phyloP scores from a whole-genome alignment of 2,329 filamentous ascomycete species.

The Colletotrichum zoysiae region DNA sequence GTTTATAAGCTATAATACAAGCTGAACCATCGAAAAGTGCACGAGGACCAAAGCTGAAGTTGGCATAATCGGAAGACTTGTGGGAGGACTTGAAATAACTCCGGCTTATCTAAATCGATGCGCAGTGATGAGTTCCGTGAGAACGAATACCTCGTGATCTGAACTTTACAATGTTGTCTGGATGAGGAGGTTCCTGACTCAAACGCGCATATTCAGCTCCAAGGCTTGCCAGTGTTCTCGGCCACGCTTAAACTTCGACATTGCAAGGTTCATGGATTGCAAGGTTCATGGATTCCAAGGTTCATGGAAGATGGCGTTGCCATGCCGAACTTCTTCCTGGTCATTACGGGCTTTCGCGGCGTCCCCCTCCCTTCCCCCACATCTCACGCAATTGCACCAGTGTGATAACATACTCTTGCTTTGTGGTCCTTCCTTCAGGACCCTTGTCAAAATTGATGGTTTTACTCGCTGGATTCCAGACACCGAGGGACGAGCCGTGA shows the following conservation, averaged over 20 bases:
- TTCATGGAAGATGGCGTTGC: slow-evolving; percentile 1
- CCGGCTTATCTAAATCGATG: not conserved
- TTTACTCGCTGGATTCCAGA: not conserved
- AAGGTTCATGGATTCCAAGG: too few relatives aligned
- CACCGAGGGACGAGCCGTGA: not conserved
- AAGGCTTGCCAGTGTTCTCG: not conserved
- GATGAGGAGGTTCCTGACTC: slow-evolving; percentile 28
- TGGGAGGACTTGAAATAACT: not conserved
- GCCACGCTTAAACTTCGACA: not conserved
- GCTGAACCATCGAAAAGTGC: not conserved
- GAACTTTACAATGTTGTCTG: slow-evolving; percentile 3
- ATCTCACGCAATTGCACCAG: not conserved
- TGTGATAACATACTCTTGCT: slow-evolving; percentile 2
- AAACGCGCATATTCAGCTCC: slow-evolving; percentile 6
- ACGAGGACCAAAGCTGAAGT: not conserved
- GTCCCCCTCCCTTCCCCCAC: not conserved
- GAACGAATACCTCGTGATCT: not conserved
- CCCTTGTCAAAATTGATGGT: not conserved
- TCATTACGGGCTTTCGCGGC: slow-evolving; percentile 1
- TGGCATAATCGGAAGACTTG: not conserved
- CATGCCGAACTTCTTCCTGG: slow-evolving; percentile 18
- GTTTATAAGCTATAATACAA: not conserved
- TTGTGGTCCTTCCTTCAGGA: not conserved
- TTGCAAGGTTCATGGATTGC: not conserved
- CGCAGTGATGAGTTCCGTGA: not conserved